Evolutionary conservation across 192 early-diverging fungal species (phyloP).

Genomic region (Podila verticillata): DNA sequence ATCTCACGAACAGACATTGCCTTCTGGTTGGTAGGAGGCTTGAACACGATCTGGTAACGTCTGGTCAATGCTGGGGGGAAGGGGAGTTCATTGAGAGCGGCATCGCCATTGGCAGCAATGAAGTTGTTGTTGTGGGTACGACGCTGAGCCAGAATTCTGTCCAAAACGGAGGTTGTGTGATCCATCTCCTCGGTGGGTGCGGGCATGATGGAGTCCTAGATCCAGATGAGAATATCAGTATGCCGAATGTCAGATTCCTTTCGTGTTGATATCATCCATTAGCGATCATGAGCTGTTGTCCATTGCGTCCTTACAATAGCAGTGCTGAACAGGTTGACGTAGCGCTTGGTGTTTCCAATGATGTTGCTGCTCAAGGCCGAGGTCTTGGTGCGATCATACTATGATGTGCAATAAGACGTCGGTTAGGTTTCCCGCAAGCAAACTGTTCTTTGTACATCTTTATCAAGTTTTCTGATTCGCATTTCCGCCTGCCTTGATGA

Average conservation of each 20-base stretch:
- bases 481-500: slow-evolving; percentile 55
- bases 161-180: slow-evolving; percentile 83
- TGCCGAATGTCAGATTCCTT: neutral
- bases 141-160: slow-evolving; percentile 90
- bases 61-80: slow-evolving; percentile 89
- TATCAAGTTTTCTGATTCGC: too few species aligned
- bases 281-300: too few species aligned
- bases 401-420: neutral
- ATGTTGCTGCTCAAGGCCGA: slow-evolving; percentile 72
- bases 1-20: slow-evolving; percentile 89
- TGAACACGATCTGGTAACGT: slow-evolving; percentile 87
- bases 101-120: slow-evolving; percentile 39
- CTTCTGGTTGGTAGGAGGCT: slow-evolving; percentile 67
- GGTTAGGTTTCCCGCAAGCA: neutral
- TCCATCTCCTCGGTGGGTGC: slow-evolving; percentile 59
- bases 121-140: slow-evolving; percentile 70
- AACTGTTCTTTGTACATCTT: neutral
- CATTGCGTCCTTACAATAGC: slow-evolving; percentile 66
- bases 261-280: neutral
- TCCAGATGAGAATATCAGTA: neutral
- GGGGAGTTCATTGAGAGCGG: slow-evolving; percentile 41
- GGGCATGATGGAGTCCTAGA: slow-evolving; percentile 57
- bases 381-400: slow-evolving; percentile 40
- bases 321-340: slow-evolving; percentile 79
- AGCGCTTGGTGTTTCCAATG: slow-evolving; percentile 85